Conservation (phyloP, 257 asterid species). For the Penstemon eatonii region DNA sequence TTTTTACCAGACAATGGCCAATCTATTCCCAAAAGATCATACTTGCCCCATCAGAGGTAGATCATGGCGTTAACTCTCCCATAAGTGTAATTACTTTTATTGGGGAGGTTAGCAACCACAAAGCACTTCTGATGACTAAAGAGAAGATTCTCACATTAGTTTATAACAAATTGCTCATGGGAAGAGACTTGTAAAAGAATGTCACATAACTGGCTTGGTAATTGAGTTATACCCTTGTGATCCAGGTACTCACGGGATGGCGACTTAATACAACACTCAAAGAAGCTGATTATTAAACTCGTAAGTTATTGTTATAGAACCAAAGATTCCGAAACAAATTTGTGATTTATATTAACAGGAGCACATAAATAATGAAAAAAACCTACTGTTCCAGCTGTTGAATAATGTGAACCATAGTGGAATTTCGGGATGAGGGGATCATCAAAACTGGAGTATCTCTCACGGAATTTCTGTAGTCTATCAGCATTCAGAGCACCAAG, state of each 20-base stretch:
- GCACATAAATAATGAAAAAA: slow-evolving; percentile 25
- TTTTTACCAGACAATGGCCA: slow-evolving; percentile 3
- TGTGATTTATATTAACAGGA: slow-evolving; percentile 11
- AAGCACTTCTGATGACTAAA: slow-evolving; percentile 6
- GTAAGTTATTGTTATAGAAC: neutral
- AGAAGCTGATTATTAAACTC: neutral
- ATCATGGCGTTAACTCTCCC: slow-evolving; percentile 10
- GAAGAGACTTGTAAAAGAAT: slow-evolving; percentile 19
- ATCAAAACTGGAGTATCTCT: slow-evolving; percentile 91
- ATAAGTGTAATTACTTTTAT: neutral
- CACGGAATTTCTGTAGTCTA: slow-evolving; percentile 80
- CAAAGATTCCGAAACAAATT: neutral
- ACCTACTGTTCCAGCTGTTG: slow-evolving; percentile 97
- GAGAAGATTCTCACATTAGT: neutral
- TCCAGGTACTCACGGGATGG: slow-evolving; percentile 18
- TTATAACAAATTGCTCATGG: slow-evolving; percentile 5
- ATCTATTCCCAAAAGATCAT: slow-evolving; percentile 3
- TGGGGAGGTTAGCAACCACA: slow-evolving; percentile 8
- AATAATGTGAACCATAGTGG: slow-evolving; percentile 97
- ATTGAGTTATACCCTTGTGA: slow-evolving; percentile 14
- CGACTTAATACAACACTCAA: neutral
- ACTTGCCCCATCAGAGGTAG: neutral
- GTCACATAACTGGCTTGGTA: slow-evolving; percentile 10
- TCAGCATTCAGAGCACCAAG: slow-evolving; percentile 89
- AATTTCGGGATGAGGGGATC: slow-evolving; percentile 96